phyloP scores from a whole-genome alignment of 2,329 filamentous ascomycete species.

The Eurotiales sp. region DNA sequence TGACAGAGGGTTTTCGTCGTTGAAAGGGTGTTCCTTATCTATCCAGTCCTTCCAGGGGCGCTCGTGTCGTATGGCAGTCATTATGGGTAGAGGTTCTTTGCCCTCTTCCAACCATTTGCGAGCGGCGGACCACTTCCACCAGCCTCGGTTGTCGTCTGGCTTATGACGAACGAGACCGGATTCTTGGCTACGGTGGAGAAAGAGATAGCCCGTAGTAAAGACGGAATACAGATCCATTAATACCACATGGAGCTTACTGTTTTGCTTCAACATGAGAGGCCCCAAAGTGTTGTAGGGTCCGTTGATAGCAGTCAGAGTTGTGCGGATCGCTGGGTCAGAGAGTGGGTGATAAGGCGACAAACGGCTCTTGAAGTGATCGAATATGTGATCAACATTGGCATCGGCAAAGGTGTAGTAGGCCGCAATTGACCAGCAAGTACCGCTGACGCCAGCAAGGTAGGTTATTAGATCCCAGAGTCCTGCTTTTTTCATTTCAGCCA shows the following conservation, averaged over 20 bases:
- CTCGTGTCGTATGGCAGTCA: conserved; percentile 15
- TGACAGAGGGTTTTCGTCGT: background rate
- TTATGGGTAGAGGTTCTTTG: conserved; percentile 11
- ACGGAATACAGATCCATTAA: conserved; percentile 16
- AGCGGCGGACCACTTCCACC: conserved; percentile 14
- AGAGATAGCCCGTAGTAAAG: conserved; percentile 13
- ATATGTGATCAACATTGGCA: conserved; percentile 11
- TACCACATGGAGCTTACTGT: conserved; percentile 13
- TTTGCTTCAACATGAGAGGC: conserved; percentile 12
- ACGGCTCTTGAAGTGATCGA: conserved; percentile 11
- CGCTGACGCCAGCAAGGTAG: conserved; percentile 13
- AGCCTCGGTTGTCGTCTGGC: conserved; percentile 7
- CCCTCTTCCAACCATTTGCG: conserved; percentile 9
- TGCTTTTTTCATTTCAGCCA: conserved; percentile 13
- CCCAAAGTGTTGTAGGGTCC: conserved; percentile 13
- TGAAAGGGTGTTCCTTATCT: conserved; percentile 12
- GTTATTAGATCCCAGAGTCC: conserved; percentile 12
- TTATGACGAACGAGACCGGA: conserved; percentile 4
- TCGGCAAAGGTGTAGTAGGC: conserved; percentile 14
- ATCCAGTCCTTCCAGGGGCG: conserved; percentile 15
- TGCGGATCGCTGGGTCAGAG: conserved; percentile 13
- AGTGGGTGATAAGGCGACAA: conserved; percentile 13
- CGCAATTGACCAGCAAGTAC: conserved; percentile 13
- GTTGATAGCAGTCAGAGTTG: conserved; percentile 10
- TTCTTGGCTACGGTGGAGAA: conserved; percentile 14